A percentile compares a stretch with the other conserved stretches of the same genome.
These are phyloP conservation scores for Rutidosis leptorrhynchoides DNA, from an alignment of 129 eudicot species.

Conservation along the genomic window DNA sequence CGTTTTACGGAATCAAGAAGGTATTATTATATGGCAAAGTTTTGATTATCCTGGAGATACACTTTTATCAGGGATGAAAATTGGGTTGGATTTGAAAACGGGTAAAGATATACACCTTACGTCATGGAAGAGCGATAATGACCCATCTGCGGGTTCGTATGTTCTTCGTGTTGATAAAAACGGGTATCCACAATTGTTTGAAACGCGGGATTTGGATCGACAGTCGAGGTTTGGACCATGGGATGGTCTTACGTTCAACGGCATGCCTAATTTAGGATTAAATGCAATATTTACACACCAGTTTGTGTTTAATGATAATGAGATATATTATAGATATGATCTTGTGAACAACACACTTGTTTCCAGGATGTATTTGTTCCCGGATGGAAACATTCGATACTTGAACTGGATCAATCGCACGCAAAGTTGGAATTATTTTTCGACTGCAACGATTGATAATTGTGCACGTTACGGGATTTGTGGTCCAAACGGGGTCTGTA, in stretches of 20 bases:
- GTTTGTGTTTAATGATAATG: conserved; percentile 28
- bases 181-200: conserved; percentile 31
- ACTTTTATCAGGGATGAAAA: conserved; percentile 30
- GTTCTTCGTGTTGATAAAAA: conserved; percentile 17
- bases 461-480: conserved; percentile 46
- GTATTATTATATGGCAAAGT: conserved; percentile 31
- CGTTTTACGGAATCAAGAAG: conserved; percentile 18
- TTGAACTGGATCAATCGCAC: conserved; percentile 30
- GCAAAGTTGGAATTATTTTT: conserved; percentile 25
- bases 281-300: conserved; percentile 25
- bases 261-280: conserved; percentile 27
- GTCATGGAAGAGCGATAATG: conserved; percentile 38
- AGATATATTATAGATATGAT: conserved; percentile 27
- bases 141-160: conserved; percentile 34
- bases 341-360: conserved; percentile 23
- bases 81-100: conserved; percentile 18
- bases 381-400: conserved; percentile 28
- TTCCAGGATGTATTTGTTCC: conserved; percentile 26
- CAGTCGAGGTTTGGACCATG: conserved; percentile 53
- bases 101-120: background rate
- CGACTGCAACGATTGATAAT: conserved; percentile 21
- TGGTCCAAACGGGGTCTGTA: conserved; percentile 52
- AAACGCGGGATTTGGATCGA: conserved; percentile 17
- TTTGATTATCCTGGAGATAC: conserved; percentile 40
- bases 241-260: conserved; percentile 43